Evolutionary conservation across 257 asterid species (phyloP).

Genomic region (Nemophila menziesii): DNA sequence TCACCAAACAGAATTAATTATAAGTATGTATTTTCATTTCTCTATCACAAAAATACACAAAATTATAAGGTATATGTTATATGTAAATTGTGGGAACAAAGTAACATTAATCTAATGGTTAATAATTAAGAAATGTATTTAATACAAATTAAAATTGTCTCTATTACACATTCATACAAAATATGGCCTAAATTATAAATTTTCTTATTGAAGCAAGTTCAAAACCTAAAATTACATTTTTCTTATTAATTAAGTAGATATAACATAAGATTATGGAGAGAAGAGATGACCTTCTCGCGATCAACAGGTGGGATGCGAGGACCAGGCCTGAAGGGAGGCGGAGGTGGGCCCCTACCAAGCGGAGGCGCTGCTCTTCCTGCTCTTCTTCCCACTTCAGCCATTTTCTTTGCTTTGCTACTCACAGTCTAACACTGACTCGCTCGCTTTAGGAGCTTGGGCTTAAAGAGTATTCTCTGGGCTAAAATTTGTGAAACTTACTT

Average conservation of each 20-base stretch:
- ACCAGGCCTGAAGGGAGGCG: slow-evolving; percentile 24
- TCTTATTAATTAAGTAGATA: too few species aligned
- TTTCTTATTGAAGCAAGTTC: too few species aligned
- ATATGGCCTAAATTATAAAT: too few species aligned
- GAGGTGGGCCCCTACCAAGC: slow-evolving; percentile 50
- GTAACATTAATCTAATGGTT: too few species aligned
- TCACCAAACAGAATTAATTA: slow-evolving; percentile 7
- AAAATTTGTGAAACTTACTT: neutral
- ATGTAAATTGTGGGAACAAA: too few species aligned
- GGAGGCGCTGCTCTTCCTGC: slow-evolving; percentile 41
- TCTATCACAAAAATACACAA: neutral
- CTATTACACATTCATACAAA: neutral
- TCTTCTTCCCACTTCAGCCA: slow-evolving; percentile 38
- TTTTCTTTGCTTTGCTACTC: slow-evolving; percentile 5
- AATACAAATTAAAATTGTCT: too few species aligned
- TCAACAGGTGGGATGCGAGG: slow-evolving; percentile 53
- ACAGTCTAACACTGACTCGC: neutral
- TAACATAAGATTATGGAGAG: neutral
- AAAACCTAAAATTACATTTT: too few species aligned
- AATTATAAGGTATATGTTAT: too few species aligned
- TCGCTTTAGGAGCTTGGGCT: neutral
- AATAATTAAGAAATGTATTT: too few species aligned
- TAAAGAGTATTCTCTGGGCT: neutral
- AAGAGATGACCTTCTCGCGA: slow-evolving; percentile 56
- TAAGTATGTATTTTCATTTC: slow-evolving; percentile 2